Percentiles rank a stretch among this genome's conserved stretches.
Conservation (phyloP, 2,329 filamentous ascomycete genomes). For the Clonostachys byssicola region DNA sequence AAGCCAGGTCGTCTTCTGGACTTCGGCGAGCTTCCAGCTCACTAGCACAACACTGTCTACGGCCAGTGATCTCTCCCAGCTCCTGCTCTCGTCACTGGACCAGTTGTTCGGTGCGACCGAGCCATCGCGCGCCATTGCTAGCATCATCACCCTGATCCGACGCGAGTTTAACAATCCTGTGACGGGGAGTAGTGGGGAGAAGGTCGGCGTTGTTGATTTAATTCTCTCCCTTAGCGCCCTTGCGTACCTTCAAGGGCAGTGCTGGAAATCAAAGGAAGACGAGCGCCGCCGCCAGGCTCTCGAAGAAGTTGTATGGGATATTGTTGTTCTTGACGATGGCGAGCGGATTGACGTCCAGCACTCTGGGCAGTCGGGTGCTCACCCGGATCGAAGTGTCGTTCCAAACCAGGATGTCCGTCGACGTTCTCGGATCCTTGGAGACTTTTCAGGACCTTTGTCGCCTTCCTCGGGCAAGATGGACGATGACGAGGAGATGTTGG, state of each 20-base stretch:
- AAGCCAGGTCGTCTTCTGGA: slow-evolving; percentile 56
- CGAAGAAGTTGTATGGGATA: slow-evolving; percentile 62
- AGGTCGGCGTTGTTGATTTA: slow-evolving; percentile 57
- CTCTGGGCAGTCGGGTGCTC: not conserved
- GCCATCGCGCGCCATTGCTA: slow-evolving; percentile 62
- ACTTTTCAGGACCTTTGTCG: no score
- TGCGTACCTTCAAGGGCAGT: slow-evolving; percentile 57
- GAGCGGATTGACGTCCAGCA: slow-evolving; percentile 48
- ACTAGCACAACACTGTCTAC: slow-evolving; percentile 50
- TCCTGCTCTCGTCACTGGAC: slow-evolving; percentile 55
- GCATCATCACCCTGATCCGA: slow-evolving; percentile 60
- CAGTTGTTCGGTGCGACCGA: slow-evolving; percentile 66
- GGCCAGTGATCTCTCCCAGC: slow-evolving; percentile 51
- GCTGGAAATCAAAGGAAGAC: slow-evolving; percentile 44
- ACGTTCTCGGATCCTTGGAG: not conserved
- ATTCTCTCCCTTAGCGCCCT: slow-evolving; percentile 56
- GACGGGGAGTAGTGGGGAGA: slow-evolving; percentile 54
- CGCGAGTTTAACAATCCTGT: slow-evolving; percentile 61
- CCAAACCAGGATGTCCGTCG: not conserved
- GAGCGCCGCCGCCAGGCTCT: slow-evolving; percentile 39
- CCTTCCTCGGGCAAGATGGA: not conserved
- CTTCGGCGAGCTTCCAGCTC: slow-evolving; percentile 55
- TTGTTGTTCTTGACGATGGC: slow-evolving; percentile 58
- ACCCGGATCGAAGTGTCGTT: slow-evolving; percentile 1
- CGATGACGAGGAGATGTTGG: slow-evolving; percentile 34